Evolutionary conservation across 2,329 filamentous ascomycete species (phyloP), one percentile per base, ranked within the genome.

Genomic region (Mycosphaerelloides madeirae): DNA sequence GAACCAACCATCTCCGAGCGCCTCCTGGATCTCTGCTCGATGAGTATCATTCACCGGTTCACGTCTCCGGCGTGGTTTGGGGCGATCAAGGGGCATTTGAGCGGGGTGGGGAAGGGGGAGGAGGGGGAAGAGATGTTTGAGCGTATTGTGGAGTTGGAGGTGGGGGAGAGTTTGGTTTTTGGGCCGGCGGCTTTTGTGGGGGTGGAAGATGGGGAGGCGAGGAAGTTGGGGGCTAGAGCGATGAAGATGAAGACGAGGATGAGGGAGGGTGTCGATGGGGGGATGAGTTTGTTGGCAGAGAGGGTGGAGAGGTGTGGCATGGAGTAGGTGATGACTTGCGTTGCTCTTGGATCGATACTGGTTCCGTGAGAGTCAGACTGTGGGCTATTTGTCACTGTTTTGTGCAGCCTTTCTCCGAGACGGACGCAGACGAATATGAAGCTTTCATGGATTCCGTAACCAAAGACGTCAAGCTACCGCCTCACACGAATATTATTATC

Each of bases 11-110:
- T 90, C 3, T 83, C 81, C 0, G 78, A 80, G 0, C 73, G 75
- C 13, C 72, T 93, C 0, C 72, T 91, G 0, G 84, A 87, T 41
- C 69, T 91, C 0, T 88, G 82, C 61, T 81, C 79, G 1, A 68
- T 85, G n/a, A 84, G 80, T 0, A 72, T 89, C 13, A 79, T 89
- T 0, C 85, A 90, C 57, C 75, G 82, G 0, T 90, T 90, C 62
- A 80, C 73, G 0, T 82, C 77, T 0, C 83, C 83, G 0, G 73
- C 74, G 1, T 87, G 83, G 84, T 72, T 80, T 20, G 57, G 59
- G 0, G 68, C 69, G 0, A 64, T 79, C 32, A 57, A 58, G 22
- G 53, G 55, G 12, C 69, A 73, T 12, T 63, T 53, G 8, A 39
- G 32, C 12, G 38, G 56, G 41, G 48, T 43, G 8, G 42, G 46